Conservation (phyloP, 192 early-diverging fungal species). For the Thamnidium elegans region DNA sequence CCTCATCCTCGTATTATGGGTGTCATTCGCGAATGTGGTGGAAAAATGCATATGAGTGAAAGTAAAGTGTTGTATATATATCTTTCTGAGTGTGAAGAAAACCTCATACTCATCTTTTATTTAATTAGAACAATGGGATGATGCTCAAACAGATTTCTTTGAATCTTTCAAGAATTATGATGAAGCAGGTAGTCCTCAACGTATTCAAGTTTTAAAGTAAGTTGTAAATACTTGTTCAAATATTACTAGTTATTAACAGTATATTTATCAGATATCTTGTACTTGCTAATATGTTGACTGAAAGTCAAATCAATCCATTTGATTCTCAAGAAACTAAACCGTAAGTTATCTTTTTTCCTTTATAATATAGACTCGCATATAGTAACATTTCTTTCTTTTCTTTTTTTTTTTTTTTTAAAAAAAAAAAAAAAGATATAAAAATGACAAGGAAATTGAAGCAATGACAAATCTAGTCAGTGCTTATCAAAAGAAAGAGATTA, state of each 20-base stretch:
- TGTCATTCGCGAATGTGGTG: slow-evolving; percentile 94
- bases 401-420: too few relatives aligned
- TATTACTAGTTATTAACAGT: slow-evolving; percentile 4
- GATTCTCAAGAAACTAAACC: slow-evolving; percentile 97
- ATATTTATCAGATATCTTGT: slow-evolving; percentile 68
- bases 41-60: slow-evolving; percentile 98
- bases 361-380: neutral
- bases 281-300: slow-evolving; percentile 94
- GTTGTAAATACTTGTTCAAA: neutral
- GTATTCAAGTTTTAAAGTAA: slow-evolving; percentile 89
- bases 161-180: slow-evolving; percentile 98
- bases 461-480: slow-evolving; percentile 91
- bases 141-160: slow-evolving; percentile 93
- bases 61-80: slow-evolving; percentile 39
- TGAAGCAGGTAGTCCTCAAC: slow-evolving; percentile 90
- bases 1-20: slow-evolving; percentile 97
- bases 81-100: neutral
- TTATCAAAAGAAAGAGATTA: slow-evolving; percentile 86
- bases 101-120: neutral
- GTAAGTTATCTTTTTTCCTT: slow-evolving; percentile 40
- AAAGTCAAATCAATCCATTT: slow-evolving; percentile 94
- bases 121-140: slow-evolving; percentile 76
- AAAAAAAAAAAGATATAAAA: slow-evolving; percentile 70
- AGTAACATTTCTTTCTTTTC: slow-evolving; percentile 9
- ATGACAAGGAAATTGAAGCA: slow-evolving; percentile 87